Conservation (phyloP, 1,139 yeast genomes). For the Hyphopichia pseudoburtonii region DNA sequence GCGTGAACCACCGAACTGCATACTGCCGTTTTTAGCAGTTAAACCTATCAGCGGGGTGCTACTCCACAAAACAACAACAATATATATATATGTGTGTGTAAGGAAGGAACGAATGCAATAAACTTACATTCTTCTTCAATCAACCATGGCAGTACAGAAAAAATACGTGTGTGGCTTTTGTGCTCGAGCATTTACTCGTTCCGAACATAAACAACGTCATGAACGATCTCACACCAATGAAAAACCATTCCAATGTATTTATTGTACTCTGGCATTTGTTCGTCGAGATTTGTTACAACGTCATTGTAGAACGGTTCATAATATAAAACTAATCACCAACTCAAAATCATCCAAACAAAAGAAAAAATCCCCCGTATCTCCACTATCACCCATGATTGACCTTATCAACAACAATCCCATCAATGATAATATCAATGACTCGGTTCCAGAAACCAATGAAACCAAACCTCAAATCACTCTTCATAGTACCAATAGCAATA, state of each 20-base stretch:
- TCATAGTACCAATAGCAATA: too few relatives aligned
- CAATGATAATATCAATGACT: not conserved
- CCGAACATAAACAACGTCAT: conserved; percentile 81
- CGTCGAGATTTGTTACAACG: conserved; percentile 73
- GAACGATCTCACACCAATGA: conserved; percentile 84
- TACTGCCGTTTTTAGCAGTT: too few relatives aligned
- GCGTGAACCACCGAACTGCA: too few relatives aligned
- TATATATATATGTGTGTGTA: too few relatives aligned
- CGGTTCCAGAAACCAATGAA: not conserved
- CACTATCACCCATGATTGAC: not conserved
- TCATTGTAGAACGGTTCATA: conserved; percentile 77
- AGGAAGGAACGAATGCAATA: too few relatives aligned
- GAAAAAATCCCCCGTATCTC: not conserved
- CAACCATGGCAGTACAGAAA: conserved; percentile 45
- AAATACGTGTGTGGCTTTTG: conserved; percentile 79
- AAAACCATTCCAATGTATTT: conserved; percentile 74
- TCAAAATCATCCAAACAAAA: not conserved
- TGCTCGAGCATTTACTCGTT: conserved; percentile 75
- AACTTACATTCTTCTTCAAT: too few relatives aligned
- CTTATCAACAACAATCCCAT: not conserved
- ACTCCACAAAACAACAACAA: too few relatives aligned
- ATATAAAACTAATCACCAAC: conserved; percentile 21
- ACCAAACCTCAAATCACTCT: not conserved
- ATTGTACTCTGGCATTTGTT: conserved; percentile 73
- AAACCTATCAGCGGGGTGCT: too few relatives aligned